Evolutionary conservation across 75 land plant genomes (phyloP).

Genomic region (Pinus tabuliformis): DNA sequence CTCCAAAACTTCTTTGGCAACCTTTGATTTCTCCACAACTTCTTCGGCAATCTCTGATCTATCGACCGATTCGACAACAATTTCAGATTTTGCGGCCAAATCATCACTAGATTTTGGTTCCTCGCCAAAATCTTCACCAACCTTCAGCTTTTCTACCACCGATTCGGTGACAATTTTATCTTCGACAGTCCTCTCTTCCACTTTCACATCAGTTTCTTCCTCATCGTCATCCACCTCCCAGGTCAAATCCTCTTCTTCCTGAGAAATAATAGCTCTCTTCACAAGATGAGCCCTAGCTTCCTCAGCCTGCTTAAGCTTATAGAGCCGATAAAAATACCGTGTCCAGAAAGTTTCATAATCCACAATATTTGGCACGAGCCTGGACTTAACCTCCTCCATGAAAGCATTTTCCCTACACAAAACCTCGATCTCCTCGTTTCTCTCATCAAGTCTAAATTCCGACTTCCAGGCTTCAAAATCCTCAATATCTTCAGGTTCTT

Average conservation of each 20-base stretch:
- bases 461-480: conserved; percentile 63
- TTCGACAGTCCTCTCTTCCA: background rate
- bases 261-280: conserved; percentile 68
- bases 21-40: background rate
- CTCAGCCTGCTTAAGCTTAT: conserved; percentile 81
- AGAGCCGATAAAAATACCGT: conserved; percentile 75
- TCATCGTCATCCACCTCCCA: conserved; percentile 75
- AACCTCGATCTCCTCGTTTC: conserved; percentile 55
- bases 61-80: background rate
- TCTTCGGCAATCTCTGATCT: background rate
- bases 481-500: conserved; percentile 74
- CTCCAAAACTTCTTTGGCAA: background rate
- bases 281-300: conserved; percentile 83
- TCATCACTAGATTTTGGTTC: background rate
- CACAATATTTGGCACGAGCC: conserved; percentile 60
- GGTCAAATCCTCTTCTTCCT: conserved; percentile 73
- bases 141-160: background rate
- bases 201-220: conserved; percentile 30
- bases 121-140: background rate
- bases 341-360: conserved; percentile 72
- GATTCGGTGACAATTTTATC: background rate
- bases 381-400: conserved; percentile 50
- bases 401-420: conserved; percentile 44
- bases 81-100: background rate
- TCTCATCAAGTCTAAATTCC: conserved; percentile 57